Evolutionary conservation across 2,329 filamentous ascomycete species (phyloP).

Genomic region (Fusarium sp.): DNA sequence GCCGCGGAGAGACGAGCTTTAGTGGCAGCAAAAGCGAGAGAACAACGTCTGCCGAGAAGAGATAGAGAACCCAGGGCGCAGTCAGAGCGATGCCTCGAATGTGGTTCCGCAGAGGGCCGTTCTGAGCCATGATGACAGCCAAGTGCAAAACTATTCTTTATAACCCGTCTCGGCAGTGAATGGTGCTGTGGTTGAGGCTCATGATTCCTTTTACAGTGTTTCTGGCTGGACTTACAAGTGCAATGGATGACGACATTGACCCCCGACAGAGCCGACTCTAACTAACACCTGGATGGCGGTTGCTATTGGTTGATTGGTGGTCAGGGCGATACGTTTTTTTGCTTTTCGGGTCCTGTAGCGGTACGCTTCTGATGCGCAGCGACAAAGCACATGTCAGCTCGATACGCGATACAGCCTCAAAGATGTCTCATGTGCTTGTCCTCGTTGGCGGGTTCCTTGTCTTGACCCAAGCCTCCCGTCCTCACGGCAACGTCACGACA

Average conservation of each 20-base stretch:
- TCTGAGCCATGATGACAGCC: slow-evolving; percentile 27
- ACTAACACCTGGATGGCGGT: background rate
- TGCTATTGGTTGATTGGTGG: background rate
- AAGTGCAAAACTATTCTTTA: background rate
- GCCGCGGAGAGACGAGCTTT: slow-evolving; percentile 63
- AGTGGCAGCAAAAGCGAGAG: slow-evolving; percentile 66
- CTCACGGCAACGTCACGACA: slow-evolving; percentile 17
- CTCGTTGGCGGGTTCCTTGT: background rate
- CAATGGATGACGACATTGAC: slow-evolving; percentile 30
- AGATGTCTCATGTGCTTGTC: background rate
- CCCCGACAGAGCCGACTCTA: slow-evolving; percentile 10
- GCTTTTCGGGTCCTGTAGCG: background rate
- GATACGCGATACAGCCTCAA: slow-evolving; percentile 2
- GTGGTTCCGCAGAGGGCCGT: slow-evolving; percentile 50
- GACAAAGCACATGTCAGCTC: slow-evolving; percentile 8
- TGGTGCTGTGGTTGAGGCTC: background rate
- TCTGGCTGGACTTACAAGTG: slow-evolving; percentile 10
- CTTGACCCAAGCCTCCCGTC: slow-evolving; percentile 6
- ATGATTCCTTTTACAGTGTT: background rate
- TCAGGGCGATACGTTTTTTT: background rate
- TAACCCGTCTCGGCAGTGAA: background rate
- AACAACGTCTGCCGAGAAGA: slow-evolving; percentile 67
- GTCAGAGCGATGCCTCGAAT: slow-evolving; percentile 62
- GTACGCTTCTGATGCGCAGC: background rate
- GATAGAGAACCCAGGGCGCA: slow-evolving; percentile 68